These are phyloP conservation scores for Venturia asperata DNA, from an alignment of 2,329 filamentous ascomycete genomes.

Conservation along the genomic window DNA sequence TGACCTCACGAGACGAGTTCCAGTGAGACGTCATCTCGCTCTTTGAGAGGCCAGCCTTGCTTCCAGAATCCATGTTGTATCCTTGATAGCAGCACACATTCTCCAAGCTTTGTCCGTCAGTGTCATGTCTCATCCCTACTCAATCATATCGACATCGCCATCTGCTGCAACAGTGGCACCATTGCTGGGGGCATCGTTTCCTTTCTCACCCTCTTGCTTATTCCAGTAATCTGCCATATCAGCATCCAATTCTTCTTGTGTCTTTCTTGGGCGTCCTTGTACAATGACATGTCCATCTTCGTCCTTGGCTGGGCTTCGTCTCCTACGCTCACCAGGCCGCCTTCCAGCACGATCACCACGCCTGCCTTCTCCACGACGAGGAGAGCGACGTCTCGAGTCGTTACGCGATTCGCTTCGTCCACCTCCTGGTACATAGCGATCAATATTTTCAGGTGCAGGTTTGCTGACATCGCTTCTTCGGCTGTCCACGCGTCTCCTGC, in stretches of 20 bases:
- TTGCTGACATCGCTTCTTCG: constrained; percentile 48
- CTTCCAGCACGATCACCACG: constrained; percentile 34
- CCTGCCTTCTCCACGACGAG: constrained; percentile 42
- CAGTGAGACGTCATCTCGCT: no score
- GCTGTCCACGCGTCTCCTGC: constrained; percentile 32
- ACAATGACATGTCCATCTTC: constrained; percentile 40
- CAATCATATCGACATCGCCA: constrained; percentile 21
- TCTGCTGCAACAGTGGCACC: constrained; percentile 10
- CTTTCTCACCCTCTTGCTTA: constrained; percentile 7
- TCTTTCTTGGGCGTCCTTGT: constrained; percentile 62
- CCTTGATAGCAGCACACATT: background rate
- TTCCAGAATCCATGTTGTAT: background rate
- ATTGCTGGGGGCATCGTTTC: background rate
- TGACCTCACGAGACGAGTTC: no score
- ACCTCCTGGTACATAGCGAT: constrained; percentile 68
- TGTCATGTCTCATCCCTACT: constrained; percentile 5
- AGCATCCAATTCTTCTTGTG: constrained; percentile 85
- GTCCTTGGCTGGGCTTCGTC: constrained; percentile 27
- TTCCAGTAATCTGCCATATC: constrained; percentile 95
- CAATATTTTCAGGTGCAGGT: constrained; percentile 60
- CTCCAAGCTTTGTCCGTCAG: background rate
- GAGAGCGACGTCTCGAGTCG: constrained; percentile 45
- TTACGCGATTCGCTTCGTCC: constrained; percentile 25
- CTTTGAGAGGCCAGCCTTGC: background rate
- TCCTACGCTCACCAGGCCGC: constrained; percentile 17